Percentiles rank a stretch among this genome's conserved stretches.
phyloP scores from a whole-genome alignment of 148 eudicot genomes.

The Rhododendron kiyosumense region DNA sequence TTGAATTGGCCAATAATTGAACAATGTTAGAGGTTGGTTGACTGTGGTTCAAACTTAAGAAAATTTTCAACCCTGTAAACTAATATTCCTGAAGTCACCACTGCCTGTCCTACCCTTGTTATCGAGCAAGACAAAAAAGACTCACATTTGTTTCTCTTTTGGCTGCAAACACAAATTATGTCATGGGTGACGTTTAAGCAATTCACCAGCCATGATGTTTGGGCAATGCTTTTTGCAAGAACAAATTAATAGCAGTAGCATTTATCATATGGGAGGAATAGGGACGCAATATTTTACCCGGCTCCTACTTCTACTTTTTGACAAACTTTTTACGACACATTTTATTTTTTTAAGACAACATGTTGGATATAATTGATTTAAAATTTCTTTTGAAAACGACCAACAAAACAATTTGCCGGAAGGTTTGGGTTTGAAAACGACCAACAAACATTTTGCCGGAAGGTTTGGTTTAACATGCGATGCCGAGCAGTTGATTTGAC shows the following conservation, averaged over 20 bases:
- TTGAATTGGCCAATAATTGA: too few relatives aligned
- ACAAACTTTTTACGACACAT: neutral
- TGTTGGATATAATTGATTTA: neutral
- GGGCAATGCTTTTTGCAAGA: neutral
- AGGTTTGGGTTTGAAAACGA: too few relatives aligned
- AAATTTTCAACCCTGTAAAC: too few relatives aligned
- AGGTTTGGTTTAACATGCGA: neutral
- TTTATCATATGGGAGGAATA: slow-evolving; percentile 6
- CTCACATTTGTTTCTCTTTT: neutral
- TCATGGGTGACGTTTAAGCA: neutral
- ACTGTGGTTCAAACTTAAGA: too few relatives aligned
- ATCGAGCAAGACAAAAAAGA: neutral
- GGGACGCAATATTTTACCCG: slow-evolving; percentile 4
- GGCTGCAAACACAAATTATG: neutral
- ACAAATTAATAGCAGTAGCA: neutral
- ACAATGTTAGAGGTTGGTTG: too few relatives aligned
- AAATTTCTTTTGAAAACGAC: too few relatives aligned
- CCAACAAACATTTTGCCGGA: too few relatives aligned
- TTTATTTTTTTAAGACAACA: neutral
- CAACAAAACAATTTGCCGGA: too few relatives aligned
- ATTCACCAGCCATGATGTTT: neutral
- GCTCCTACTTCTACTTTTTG: neutral
- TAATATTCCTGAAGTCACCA: too few relatives aligned
- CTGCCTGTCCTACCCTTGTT: neutral
- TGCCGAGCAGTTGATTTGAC: too few relatives aligned